Base-by-base conservation (phyloP, 2,329 filamentous ascomycete genomes). In the Cercospora zeina region DNA sequence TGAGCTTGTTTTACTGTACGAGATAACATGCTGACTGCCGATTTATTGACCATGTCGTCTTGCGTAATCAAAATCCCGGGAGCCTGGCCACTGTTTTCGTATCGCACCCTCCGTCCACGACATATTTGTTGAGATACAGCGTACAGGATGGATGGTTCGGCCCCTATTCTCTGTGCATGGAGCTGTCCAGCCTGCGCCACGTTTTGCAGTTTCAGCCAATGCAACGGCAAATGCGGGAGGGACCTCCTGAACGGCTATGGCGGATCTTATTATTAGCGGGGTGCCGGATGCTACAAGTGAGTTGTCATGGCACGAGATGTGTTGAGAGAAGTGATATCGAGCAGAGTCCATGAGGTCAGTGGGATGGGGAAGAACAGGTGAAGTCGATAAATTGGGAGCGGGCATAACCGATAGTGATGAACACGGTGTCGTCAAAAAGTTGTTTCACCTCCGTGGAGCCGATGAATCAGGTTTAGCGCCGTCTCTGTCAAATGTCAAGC, bases 151-250 rank as follows among this genome's bases (percentile, higher is more conserved):
- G 49, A 34, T 53, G 49, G 27, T 34, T 34, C 49, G 49, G 27
- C 49, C 49, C 49, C 31, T 53, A 19, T 53, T n/a, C 27, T 34
- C n/a, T 10, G 49, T 34, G 49, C 31, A 31, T 53, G 30, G 49
- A 36, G 21, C 31, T 58, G 14, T 49, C 30, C 30, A 33, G 27
- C 27, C 39, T 21, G 54, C 55, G 56, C 56, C 56, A 51, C 56
- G 45, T 59, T 27, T 39, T 16, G 42, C 56, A 51, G 56, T 51
- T 58, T 51, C 56, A 51, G 45, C 56, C 56, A 42, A 51, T 59
- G 16, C 33, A 19, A 45, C 13, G 49, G 27, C 49, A 34, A 49
- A 19, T 34, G 30, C 49, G 49, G 49, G 31, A 53, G 5, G 16
- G n/a, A 8, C 49, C 49, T 53, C 49, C 49, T 53, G 27, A 31